These are phyloP conservation scores for Austroboletus novae-zelandiae DNA, from an alignment of 1,284 basidiomycete species.

Conservation along the genomic window DNA sequence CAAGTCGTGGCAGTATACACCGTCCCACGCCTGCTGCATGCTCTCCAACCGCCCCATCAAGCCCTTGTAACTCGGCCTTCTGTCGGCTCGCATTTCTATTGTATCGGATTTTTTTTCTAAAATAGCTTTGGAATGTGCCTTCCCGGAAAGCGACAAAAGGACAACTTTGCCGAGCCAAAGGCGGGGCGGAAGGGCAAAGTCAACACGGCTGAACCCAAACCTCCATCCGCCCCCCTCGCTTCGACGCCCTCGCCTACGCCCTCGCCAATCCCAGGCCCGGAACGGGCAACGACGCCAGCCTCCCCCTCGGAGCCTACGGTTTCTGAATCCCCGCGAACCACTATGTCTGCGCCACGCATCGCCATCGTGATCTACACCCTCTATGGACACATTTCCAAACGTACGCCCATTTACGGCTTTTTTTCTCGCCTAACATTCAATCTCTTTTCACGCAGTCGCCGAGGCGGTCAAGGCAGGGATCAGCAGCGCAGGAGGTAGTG, in stretches of 20 bases:
- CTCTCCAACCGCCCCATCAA: neutral
- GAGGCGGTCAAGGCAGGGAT: slow-evolving; percentile 76
- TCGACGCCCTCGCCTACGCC: neutral
- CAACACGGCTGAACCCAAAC: slow-evolving; percentile 6
- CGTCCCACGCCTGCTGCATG: slow-evolving; percentile 25
- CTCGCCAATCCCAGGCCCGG: too few relatives aligned
- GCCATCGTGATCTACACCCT: slow-evolving; percentile 83
- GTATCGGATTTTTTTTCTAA: neutral
- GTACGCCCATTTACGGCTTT: slow-evolving; percentile 41
- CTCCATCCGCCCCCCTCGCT: slow-evolving; percentile 9
- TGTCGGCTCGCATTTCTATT: slow-evolving; percentile 5
- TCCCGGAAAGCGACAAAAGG: slow-evolving; percentile 39
- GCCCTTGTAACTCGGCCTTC: neutral
- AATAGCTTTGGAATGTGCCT: slow-evolving; percentile 37
- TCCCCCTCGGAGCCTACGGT: slow-evolving; percentile 1
- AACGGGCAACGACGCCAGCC: neutral
- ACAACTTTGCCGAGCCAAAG: slow-evolving; percentile 31
- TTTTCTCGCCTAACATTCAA: neutral
- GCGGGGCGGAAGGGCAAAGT: slow-evolving; percentile 17
- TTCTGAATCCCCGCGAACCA: neutral
- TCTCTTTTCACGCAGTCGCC: slow-evolving; percentile 54
- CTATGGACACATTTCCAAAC: slow-evolving; percentile 75
- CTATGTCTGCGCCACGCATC: slow-evolving; percentile 51
- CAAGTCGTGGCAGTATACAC: slow-evolving; percentile 11
- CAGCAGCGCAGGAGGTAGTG: slow-evolving; percentile 67